Base-by-base conservation (phyloP, 352 stramenopile species). In the Lagenidium giganteum region DNA sequence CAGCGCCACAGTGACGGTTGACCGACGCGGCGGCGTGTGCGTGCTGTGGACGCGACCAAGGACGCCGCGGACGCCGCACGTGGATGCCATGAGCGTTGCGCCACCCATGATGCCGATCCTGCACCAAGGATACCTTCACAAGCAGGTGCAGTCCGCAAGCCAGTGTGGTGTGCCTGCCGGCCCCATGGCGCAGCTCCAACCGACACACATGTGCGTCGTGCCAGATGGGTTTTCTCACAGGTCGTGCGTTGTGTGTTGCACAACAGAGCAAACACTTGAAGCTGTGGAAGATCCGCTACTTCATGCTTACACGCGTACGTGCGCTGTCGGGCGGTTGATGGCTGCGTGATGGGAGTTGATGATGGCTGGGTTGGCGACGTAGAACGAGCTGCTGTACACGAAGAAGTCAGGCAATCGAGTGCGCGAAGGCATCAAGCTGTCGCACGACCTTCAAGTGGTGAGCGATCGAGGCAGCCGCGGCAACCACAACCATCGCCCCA, bases 381-480 rank as follows among this genome's bases (percentile, higher is more conserved):
- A 93, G 81, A 68, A 61, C n/a, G 70, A 86, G 23, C 52, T 93
- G 8, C 59, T 81, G 35, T 93, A 93, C 52, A 68, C 76, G 9
- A 88, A 83, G 16, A 89, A 91, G 47, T 91, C 79, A 28, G 82
- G 82, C n/a, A 83, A 81, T n/a, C n/a, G n/a, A n/a, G n/a, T n/a
- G n/a, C n/a, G n/a, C n/a, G n/a, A n/a, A n/a, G n/a, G n/a, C n/a
- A n/a, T n/a, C n/a, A n/a, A n/a, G 13, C 39, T 49, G 4, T 25
- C 91, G 22, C 52, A 73, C 34, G 63, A 71, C 35, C 47, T 86
- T 25, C 70, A 86, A 47, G 72, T 89, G 53, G 81, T 93, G 52
- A 35, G 77, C 57, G 9, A n/a, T n/a, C n/a, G n/a, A n/a, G n/a
- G n/a, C n/a, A n/a, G n/a, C n/a, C n/a, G n/a, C n/a, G n/a, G n/a